These are phyloP conservation scores for Curvularia verruculosa DNA, from an alignment of 2,329 filamentous ascomycete species.

Conservation along the genomic window DNA sequence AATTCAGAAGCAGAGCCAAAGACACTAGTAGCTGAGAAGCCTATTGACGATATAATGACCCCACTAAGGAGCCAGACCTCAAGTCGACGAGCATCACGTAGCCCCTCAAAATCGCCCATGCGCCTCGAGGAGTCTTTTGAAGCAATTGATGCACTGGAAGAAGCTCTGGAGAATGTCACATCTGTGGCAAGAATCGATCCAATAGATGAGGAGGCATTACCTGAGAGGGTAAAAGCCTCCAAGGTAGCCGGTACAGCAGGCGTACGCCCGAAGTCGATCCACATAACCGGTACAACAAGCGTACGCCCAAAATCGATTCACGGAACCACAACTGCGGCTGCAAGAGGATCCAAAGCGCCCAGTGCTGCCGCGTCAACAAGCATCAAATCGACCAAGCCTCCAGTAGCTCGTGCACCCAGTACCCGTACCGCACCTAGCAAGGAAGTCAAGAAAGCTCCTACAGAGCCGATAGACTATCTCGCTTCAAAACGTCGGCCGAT, in stretches of 20 bases:
- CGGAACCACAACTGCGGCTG: slow-evolving; percentile 16
- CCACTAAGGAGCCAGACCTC: slow-evolving; percentile 30
- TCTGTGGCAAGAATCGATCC: slow-evolving; percentile 46
- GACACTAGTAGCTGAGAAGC: slow-evolving; percentile 33
- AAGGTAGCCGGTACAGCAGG: slow-evolving; percentile 12
- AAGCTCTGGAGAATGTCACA: slow-evolving; percentile 57
- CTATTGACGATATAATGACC: slow-evolving; percentile 31
- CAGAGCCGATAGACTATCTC: slow-evolving; percentile 45
- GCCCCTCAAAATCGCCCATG: slow-evolving; percentile 40
- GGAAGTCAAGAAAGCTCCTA: slow-evolving; percentile 29
- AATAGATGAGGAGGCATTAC: slow-evolving; percentile 39
- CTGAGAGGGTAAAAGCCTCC: slow-evolving; percentile 26
- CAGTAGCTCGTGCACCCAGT: slow-evolving; percentile 36
- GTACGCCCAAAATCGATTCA: slow-evolving; percentile 12
- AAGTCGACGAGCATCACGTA: slow-evolving; percentile 32
- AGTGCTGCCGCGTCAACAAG: slow-evolving; percentile 34
- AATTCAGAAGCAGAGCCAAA: slow-evolving; percentile 39
- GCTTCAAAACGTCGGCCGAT: slow-evolving; percentile 55
- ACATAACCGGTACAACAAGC: slow-evolving; percentile 15
- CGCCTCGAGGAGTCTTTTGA: slow-evolving; percentile 56
- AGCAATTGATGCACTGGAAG: slow-evolving; percentile 59
- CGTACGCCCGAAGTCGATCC: slow-evolving; percentile 13
- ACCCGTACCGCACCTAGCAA: slow-evolving; percentile 32
- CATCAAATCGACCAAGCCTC: slow-evolving; percentile 36
- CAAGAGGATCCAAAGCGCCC: slow-evolving; percentile 37